These are phyloP conservation scores for Aspergillus sp. DNA, from an alignment of 2,329 filamentous ascomycete genomes.

Conservation along the genomic window DNA sequence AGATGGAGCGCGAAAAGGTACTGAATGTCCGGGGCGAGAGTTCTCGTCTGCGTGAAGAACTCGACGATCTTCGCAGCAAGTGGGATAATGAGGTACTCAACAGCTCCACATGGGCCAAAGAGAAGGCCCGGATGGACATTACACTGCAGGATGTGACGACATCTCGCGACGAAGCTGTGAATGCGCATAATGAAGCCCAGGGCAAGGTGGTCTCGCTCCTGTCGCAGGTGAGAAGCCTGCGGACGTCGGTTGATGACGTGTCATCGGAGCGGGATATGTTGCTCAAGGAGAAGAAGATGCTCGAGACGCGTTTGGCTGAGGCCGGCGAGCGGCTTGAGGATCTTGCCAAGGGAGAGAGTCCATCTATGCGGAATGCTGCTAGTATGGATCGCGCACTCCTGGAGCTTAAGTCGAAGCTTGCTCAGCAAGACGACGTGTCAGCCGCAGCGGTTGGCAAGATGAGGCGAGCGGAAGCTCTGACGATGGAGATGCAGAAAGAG, in stretches of 20 bases:
- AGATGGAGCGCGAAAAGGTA: constrained; percentile 84
- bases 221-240: constrained; percentile 76
- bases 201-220: constrained; percentile 83
- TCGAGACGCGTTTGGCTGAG: constrained; percentile 77
- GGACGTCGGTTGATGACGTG: constrained; percentile 76
- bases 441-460: constrained; percentile 93
- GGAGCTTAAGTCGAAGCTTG: constrained; percentile 77
- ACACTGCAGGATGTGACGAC: constrained; percentile 80
- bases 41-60: constrained; percentile 79
- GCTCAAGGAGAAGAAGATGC: constrained; percentile 76
- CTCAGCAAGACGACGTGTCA: constrained; percentile 88
- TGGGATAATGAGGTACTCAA: constrained; percentile 98
- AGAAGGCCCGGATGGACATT: constrained; percentile 84
- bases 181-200: constrained; percentile 90
- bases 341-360: constrained; percentile 72
- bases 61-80: constrained; percentile 87
- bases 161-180: constrained; percentile 87
- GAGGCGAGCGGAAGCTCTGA: constrained; percentile 81
- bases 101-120: constrained; percentile 96
- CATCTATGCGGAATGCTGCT: constrained; percentile 81
- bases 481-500: constrained; percentile 85
- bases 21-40: constrained; percentile 78
- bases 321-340: constrained; percentile 84
- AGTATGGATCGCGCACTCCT: constrained; percentile 80
- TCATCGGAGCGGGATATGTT: constrained; percentile 76